Percentiles rank a stretch among this genome's conserved stretches.
These are phyloP conservation scores for Yamadazyma insecticola DNA, from an alignment of 805 yeast genomes.

Conservation along the genomic window DNA sequence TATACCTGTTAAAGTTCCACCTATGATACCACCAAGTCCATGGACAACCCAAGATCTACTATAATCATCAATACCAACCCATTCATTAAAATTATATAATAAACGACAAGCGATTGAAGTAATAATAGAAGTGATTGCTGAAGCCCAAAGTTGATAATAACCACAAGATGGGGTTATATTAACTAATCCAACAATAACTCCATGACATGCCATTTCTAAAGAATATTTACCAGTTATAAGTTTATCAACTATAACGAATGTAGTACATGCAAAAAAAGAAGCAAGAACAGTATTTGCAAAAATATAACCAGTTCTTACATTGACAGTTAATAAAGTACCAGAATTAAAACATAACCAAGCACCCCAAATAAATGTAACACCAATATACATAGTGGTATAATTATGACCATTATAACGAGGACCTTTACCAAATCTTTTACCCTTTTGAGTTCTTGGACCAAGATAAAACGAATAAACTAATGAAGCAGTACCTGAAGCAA, in stretches of 20 bases:
- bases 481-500: constrained; percentile 41
- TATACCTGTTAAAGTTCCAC: constrained; percentile 41
- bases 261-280: constrained; percentile 43
- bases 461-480: constrained; percentile 38
- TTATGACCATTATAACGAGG: constrained; percentile 28
- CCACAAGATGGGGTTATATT: constrained; percentile 47
- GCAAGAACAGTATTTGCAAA: constrained; percentile 49
- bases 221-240: constrained; percentile 37
- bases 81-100: constrained; percentile 29
- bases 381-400: constrained; percentile 33
- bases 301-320: constrained; percentile 41
- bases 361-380: constrained; percentile 44
- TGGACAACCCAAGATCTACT: constrained; percentile 43
- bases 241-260: constrained; percentile 42
- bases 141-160: constrained; percentile 42
- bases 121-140: constrained; percentile 38
- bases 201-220: constrained; percentile 40
- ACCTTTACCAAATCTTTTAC: constrained; percentile 18
- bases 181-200: constrained; percentile 43
- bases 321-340: constrained; percentile 39
- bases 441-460: constrained; percentile 34
- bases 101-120: constrained; percentile 36
- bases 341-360: constrained; percentile 49
- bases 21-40: constrained; percentile 44
- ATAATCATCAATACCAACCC: constrained; percentile 43